These are phyloP conservation scores for Cytospora chrysosperma DNA, from an alignment of 2,329 filamentous ascomycete species.

Conservation along the genomic window DNA sequence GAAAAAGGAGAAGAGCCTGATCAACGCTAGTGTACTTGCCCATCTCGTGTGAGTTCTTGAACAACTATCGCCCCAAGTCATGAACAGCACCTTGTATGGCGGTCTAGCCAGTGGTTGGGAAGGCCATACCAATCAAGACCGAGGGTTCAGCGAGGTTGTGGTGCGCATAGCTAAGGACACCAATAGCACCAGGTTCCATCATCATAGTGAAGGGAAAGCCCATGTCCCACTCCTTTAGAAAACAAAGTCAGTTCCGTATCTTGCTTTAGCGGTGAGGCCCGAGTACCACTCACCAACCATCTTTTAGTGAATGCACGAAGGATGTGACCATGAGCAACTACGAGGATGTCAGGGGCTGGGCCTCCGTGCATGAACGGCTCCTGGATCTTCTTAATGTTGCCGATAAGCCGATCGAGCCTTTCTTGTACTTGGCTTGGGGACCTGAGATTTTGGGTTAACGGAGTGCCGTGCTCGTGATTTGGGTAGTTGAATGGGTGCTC, in stretches of 20 bases:
- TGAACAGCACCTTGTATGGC: neutral
- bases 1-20: conserved; percentile 7
- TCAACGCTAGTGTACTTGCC: conserved; percentile 12
- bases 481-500: conserved; percentile 26
- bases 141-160: conserved; percentile 40
- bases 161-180: conserved; percentile 36
- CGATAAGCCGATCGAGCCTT: conserved; percentile 42
- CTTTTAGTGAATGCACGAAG: conserved; percentile 46
- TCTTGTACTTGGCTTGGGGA: conserved; percentile 37
- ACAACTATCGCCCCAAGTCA: neutral
- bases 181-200: conserved; percentile 43
- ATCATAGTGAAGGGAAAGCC: conserved; percentile 43
- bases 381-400: conserved; percentile 41
- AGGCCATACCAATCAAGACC: conserved; percentile 41
- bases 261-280: neutral
- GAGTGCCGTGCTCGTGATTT: conserved; percentile 4
- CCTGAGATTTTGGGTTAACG: conserved; percentile 28
- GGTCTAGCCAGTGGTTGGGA: conserved; percentile 20
- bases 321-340: conserved; percentile 43
- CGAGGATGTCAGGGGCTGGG: conserved; percentile 37
- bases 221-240: conserved; percentile 34
- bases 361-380: conserved; percentile 40
- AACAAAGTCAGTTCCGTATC: neutral
- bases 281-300: conserved; percentile 33
- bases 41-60: conserved; percentile 4